Evolutionary conservation across 768 basidiomycete genomes (phyloP), one percentile per base, ranked within the genome.

Genomic region (Crassisporium funariophilum): DNA sequence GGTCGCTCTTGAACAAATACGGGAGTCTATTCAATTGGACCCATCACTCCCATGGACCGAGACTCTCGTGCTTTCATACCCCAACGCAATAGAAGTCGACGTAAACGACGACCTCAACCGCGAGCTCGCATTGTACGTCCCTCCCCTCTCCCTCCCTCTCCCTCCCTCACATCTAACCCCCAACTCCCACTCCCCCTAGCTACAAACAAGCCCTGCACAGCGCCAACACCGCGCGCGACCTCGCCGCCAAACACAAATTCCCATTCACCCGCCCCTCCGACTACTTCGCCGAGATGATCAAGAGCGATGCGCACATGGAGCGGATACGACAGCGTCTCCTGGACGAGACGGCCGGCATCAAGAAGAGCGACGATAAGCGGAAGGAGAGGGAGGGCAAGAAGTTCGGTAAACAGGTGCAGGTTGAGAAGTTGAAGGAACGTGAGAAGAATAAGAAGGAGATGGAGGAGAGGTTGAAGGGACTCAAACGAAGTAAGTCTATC

Each of bases 231-330:
- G 93, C 93, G 2, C 83, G 82, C 41, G 62, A 75, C 2, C 80
- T 93, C n/a, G 91, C 91, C n/a, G 69, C 77, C 10, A 85, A 89
- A 57, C 78, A 85, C 63, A 79, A 83, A 17, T 73, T 93, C 49
- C 84, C 94, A 0, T 98, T 97, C 70, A 88, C 90, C 8, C 87
- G 95, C 11, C 97, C 97, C 0, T 57, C 82, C 0, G 95, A 98
- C 68, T 98, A 94, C 66, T 98, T 95, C 54, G 95, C 95, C 17
- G 95, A 98, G 70, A 98, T 98, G 95, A 88, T 98, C 56, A 98
- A 98, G 68, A 86, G 85, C 23, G 97, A 99, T 58, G 74, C 88
- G 5, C 97, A 99, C 69, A 99, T 99, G 97, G 93, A 97, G 64
- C 84, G 93, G 49, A 90, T 98, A 55, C 87, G 97, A 44, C 86